Evolutionary conservation across 805 yeast genomes (phyloP), one percentile per base, ranked within the genome.

Genomic region (Teunomyces barrocoloradensis): DNA sequence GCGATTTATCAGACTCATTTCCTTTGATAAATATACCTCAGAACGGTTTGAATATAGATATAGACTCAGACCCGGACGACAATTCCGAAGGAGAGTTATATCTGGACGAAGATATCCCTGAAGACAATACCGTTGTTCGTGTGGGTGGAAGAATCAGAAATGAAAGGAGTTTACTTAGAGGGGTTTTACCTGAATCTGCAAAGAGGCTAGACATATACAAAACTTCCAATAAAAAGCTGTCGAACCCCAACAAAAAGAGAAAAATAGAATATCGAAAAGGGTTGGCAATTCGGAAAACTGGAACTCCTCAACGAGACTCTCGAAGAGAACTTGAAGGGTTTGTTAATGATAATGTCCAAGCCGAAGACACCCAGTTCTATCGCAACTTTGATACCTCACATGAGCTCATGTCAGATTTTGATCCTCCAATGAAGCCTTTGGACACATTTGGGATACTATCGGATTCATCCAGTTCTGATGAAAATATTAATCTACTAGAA

Each of bases 141-240:
- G 45, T 58, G 4, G 61, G 61, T 13, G 61, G 61, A 21, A 46
- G 51, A 30, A 49, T 51, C 7, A 37, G 30, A 38, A 68, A 59
- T 46, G 66, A 66, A 38, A 66, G 59, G 39, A 61, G 58, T 34
- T 61, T 69, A 9, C 53, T 71, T 5, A 49, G 60, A 27, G 77
- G 77, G 0, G 68, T 65, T 1, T 54, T 71, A 11, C 77, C 77
- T 0, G 75, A 70, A 44, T 71, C 75, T 3, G 69, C 73, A 4
- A 70, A 65, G 47, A 48, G 73, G 18, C 53, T 69, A 6, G 57
- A 53, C 5, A 51, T 62, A 11, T 68, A 58, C 41, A 59, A 59
- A 36, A 48, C 51, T 21, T 53, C 35, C 30, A 51, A 48, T 13
- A 36, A 30, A 15, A 5, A 41, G 37, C 25, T 27, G 20, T 21